Evolutionary conservation across 1,139 yeast species (phyloP).

Genomic region (Yamadazyma diospyri): DNA sequence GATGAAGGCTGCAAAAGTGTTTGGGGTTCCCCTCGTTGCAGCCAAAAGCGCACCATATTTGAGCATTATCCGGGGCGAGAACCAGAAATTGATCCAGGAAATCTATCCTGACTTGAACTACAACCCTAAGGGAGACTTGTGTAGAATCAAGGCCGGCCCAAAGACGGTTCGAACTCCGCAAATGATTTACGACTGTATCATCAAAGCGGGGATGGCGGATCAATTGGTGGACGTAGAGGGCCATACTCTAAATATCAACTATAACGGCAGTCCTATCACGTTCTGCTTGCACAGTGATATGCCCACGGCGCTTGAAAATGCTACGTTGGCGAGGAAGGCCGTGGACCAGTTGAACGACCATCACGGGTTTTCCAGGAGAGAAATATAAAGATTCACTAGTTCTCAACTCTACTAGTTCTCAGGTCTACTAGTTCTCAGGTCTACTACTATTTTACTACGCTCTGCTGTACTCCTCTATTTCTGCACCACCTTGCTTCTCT

Average conservation of each 20-base stretch:
- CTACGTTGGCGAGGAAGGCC: slow-evolving; percentile 28
- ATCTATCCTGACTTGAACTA: slow-evolving; percentile 34
- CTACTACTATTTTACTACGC: too few relatives aligned
- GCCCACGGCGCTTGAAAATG: slow-evolving; percentile 33
- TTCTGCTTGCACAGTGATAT: slow-evolving; percentile 36
- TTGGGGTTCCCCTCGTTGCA: slow-evolving; percentile 62
- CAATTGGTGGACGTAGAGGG: slow-evolving; percentile 19
- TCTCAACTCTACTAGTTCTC: too few relatives aligned
- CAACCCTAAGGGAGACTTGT: slow-evolving; percentile 25
- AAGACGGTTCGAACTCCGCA: slow-evolving; percentile 25
- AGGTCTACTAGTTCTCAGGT: too few relatives aligned
- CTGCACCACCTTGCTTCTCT: neutral
- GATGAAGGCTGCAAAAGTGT: slow-evolving; percentile 30
- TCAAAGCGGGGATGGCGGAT: slow-evolving; percentile 21
- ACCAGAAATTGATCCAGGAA: slow-evolving; percentile 39
- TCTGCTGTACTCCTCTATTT: neutral
- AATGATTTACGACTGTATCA: slow-evolving; percentile 22
- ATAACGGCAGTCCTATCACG: slow-evolving; percentile 24
- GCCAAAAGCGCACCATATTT: slow-evolving; percentile 77
- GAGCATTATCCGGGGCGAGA: slow-evolving; percentile 63
- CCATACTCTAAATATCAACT: slow-evolving; percentile 20
- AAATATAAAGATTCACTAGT: neutral
- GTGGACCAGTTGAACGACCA: slow-evolving; percentile 21
- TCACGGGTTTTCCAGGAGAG: slow-evolving; percentile 5
- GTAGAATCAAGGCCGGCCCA: slow-evolving; percentile 21